Conservation (phyloP, 2,329 filamentous ascomycete genomes). For the Colletotrichum kahawae region DNA sequence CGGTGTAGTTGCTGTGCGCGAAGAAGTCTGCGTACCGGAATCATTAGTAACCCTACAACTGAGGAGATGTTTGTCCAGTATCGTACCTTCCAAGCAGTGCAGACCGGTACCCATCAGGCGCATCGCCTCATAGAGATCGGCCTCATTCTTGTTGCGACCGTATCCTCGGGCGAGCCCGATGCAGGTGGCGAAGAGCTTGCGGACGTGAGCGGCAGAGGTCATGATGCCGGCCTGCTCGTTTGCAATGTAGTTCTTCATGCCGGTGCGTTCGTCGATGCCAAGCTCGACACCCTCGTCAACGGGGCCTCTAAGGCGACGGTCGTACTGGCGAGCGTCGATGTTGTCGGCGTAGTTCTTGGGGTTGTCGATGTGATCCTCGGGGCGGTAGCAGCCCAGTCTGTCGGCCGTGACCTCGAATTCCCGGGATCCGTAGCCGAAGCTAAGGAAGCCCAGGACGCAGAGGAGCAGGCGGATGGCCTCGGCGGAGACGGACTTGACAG, state of each 20-base stretch:
- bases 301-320: conserved; percentile 79
- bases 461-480: conserved; percentile 90
- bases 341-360: conserved; percentile 84
- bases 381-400: conserved; percentile 80
- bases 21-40: conserved; percentile 71
- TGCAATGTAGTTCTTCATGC: conserved; percentile 94
- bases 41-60: not conserved
- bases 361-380: conserved; percentile 83
- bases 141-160: conserved; percentile 66
- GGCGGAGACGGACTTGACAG: conserved; percentile 86
- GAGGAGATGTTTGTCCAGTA: not conserved
- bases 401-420: conserved; percentile 87
- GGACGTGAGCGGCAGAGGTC: conserved; percentile 80
- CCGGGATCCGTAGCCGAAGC: conserved; percentile 80
- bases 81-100: conserved; percentile 80
- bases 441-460: conserved; percentile 89
- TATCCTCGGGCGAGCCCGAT: conserved; percentile 84
- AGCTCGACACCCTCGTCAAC: conserved; percentile 82
- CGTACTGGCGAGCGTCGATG: conserved; percentile 81
- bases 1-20: conserved; percentile 92
- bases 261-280: conserved; percentile 72
- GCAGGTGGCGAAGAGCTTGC: conserved; percentile 72
- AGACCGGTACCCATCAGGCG: conserved; percentile 85
- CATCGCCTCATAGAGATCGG: conserved; percentile 86
- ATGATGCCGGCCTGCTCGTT: conserved; percentile 80